These are phyloP conservation scores for Luvunga scandens DNA, from an alignment of 345 rosid species.

Conservation along the genomic window DNA sequence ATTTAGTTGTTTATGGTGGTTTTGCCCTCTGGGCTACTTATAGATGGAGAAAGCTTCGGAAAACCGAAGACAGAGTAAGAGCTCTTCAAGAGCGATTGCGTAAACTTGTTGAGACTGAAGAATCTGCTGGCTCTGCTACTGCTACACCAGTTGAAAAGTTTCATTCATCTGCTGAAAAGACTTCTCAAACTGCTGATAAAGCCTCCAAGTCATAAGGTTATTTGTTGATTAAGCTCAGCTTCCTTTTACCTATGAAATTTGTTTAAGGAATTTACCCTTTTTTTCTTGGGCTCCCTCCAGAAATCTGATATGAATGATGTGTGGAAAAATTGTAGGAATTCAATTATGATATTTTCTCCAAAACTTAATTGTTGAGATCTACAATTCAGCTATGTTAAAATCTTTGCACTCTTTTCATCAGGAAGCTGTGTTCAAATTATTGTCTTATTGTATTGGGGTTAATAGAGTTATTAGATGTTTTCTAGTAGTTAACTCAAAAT, in stretches of 20 bases:
- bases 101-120: slow-evolving; percentile 53
- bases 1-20: slow-evolving; percentile 79
- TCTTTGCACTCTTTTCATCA: not conserved
- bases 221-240: not conserved
- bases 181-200: slow-evolving; percentile 9
- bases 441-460: no score
- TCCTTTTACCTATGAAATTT: not conserved
- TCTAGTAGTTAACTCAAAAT: no score
- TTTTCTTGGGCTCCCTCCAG: not conserved
- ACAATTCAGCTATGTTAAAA: not conserved
- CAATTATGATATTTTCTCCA: no score
- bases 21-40: slow-evolving; percentile 67
- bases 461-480: no score
- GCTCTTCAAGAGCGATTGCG: slow-evolving; percentile 66
- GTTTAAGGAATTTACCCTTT: not conserved
- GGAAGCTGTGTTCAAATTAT: no score
- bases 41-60: slow-evolving; percentile 84
- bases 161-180: slow-evolving; percentile 19
- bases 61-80: slow-evolving; percentile 85
- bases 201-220: slow-evolving; percentile 5
- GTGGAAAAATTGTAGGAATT: not conserved
- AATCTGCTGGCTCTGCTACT: slow-evolving; percentile 37
- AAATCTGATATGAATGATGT: not conserved
- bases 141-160: slow-evolving; percentile 29
- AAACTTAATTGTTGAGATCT: not conserved